Evolutionary conservation across 2,329 filamentous ascomycete species (phyloP).

Genomic region (Aureobasidium uvarum): DNA sequence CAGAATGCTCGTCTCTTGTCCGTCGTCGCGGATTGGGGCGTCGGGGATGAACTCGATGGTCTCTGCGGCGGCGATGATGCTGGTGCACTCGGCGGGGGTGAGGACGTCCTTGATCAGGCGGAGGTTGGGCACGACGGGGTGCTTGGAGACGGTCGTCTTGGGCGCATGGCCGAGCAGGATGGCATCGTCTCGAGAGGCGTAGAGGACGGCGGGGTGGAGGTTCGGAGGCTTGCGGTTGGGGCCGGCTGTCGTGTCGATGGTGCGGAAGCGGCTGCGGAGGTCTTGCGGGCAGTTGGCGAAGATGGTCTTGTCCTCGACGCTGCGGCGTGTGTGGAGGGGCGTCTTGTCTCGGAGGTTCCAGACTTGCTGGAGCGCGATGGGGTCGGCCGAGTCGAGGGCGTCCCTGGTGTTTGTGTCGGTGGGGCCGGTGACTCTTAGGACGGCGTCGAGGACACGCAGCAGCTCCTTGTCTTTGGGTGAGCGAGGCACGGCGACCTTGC

Average conservation of each 20-base stretch:
- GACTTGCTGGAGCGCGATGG: constrained; percentile 58
- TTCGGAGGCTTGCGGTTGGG: constrained; percentile 65
- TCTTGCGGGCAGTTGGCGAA: constrained; percentile 44
- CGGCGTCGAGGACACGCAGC: constrained; percentile 61
- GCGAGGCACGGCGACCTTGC: constrained; percentile 40
- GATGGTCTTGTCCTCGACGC: constrained; percentile 59
- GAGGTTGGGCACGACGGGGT: constrained; percentile 63
- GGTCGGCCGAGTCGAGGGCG: constrained; percentile 39
- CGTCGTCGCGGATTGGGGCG: constrained; percentile 64
- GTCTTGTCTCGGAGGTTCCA: constrained; percentile 58
- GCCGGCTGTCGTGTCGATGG: constrained; percentile 63
- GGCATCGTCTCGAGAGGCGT: constrained; percentile 59
- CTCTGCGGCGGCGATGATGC: constrained; percentile 66
- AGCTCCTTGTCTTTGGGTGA: constrained; percentile 54
- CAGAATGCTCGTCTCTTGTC: constrained; percentile 60
- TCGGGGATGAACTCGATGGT: constrained; percentile 65
- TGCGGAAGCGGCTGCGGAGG: constrained; percentile 49
- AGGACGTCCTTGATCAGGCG: constrained; percentile 61
- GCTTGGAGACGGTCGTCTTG: constrained; percentile 55
- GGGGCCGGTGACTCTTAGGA: constrained; percentile 62
- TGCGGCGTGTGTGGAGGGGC: constrained; percentile 53
- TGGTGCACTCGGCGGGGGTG: constrained; percentile 59
- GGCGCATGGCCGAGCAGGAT: constrained; percentile 52
- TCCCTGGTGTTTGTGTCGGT: constrained; percentile 52
- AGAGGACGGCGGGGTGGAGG: constrained; percentile 63